A percentile compares a stretch with the other conserved stretches of the same genome.
phyloP scores from a whole-genome alignment of 805 yeast genomes.

The Phaffomyces opuntiae region DNA sequence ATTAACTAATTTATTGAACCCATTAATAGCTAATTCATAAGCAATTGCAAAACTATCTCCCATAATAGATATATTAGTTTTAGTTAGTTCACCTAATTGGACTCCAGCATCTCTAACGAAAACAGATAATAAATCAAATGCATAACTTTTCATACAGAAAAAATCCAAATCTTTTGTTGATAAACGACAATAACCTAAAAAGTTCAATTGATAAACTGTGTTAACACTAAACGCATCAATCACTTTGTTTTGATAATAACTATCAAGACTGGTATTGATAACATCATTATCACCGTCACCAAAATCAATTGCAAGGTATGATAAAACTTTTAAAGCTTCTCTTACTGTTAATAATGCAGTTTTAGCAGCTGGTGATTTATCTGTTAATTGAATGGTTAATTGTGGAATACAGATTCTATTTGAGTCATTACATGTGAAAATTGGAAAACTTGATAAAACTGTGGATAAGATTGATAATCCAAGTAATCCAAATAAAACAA shows the following conservation, averaged over 20 bases:
- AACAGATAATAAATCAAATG: constrained; percentile 41
- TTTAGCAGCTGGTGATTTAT: constrained; percentile 30
- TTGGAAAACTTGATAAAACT: constrained; percentile 11
- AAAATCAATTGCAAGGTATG: constrained; percentile 40
- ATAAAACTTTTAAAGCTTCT: constrained; percentile 37
- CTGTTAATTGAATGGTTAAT: constrained; percentile 32
- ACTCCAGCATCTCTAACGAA: constrained; percentile 44
- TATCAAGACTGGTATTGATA: constrained; percentile 18
- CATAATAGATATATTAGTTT: constrained; percentile 31
- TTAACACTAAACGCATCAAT: constrained; percentile 40
- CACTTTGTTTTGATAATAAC: constrained; percentile 24
- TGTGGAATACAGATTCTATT: constrained; percentile 35
- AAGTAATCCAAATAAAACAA: not conserved
- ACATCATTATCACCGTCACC: constrained; percentile 22
- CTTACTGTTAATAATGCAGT: constrained; percentile 28
- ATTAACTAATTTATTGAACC: constrained; percentile 19
- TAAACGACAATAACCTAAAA: constrained; percentile 42
- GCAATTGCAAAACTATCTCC: constrained; percentile 36
- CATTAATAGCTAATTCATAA: constrained; percentile 30
- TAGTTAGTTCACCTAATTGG: constrained; percentile 36
- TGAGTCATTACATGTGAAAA: constrained; percentile 27
- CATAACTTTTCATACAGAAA: constrained; percentile 32
- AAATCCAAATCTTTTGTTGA: constrained; percentile 16
- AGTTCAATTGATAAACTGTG: constrained; percentile 37
- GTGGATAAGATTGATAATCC: not conserved